Percentiles rank a stretch among this genome's conserved stretches.
Evolutionary conservation across 192 early-diverging fungal genomes (phyloP).

Genomic region (Blastocladiella britannica): DNA sequence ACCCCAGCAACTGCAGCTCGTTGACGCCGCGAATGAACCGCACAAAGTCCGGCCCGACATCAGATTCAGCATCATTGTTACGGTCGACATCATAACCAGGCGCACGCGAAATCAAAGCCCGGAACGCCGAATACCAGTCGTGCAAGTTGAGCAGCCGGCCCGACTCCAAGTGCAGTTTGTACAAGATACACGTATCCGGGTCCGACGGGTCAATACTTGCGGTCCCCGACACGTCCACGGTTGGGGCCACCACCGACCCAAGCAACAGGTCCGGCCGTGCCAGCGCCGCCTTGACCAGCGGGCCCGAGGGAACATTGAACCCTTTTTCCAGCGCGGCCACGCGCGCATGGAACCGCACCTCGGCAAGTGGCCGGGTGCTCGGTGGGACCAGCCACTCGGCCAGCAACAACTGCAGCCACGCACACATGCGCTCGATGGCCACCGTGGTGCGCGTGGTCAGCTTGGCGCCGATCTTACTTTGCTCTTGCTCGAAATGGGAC

Average conservation of each 20-base stretch:
- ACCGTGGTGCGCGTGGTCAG: background rate
- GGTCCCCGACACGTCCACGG: constrained; percentile 11
- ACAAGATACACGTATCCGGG: constrained; percentile 74
- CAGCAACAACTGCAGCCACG: background rate
- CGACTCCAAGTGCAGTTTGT: constrained; percentile 77
- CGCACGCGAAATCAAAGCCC: constrained; percentile 40
- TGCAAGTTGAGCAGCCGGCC: constrained; percentile 83
- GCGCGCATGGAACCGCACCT: constrained; percentile 60
- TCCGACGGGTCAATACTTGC: constrained; percentile 25
- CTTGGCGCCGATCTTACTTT: background rate
- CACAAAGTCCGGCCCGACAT: background rate
- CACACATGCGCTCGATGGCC: background rate
- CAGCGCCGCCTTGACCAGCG: constrained; percentile 63
- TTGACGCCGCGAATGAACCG: constrained; percentile 68
- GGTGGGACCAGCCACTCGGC: background rate
- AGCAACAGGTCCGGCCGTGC: constrained; percentile 57
- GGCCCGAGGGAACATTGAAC: constrained; percentile 66
- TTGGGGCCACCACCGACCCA: constrained; percentile 26
- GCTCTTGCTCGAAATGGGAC: background rate
- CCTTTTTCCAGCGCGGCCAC: constrained; percentile 53
- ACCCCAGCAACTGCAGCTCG: constrained; percentile 74
- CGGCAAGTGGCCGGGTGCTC: constrained; percentile 39
- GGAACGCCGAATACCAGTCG: constrained; percentile 78
- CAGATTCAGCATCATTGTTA: background rate
- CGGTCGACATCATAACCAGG: constrained; percentile 14